Evolutionary conservation across 2,329 filamentous ascomycete species (phyloP).

Genomic region (Dryadomyces quercus-mongolicae): DNA sequence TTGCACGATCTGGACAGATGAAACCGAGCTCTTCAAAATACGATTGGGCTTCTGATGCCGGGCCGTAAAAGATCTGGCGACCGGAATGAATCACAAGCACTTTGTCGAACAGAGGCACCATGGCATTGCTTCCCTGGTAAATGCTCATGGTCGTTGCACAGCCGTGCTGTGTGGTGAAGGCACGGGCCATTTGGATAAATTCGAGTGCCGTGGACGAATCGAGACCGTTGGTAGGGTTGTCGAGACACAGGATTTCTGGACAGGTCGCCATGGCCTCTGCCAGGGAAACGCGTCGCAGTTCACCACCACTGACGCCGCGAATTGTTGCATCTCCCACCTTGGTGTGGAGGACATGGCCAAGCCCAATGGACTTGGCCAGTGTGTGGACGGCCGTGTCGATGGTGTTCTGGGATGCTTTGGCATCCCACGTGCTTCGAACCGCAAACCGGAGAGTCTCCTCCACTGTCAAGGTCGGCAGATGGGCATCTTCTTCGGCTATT

Average conservation of each 20-base stretch:
- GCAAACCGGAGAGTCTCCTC: slow-evolving; percentile 1
- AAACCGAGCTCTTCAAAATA: slow-evolving; percentile 61
- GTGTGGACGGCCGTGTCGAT: slow-evolving; percentile 22
- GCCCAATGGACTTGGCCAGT: neutral
- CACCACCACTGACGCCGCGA: slow-evolving; percentile 47
- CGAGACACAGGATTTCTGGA: slow-evolving; percentile 50
- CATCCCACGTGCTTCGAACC: neutral
- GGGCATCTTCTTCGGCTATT: neutral
- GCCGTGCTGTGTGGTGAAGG: slow-evolving; percentile 52
- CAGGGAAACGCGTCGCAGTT: slow-evolving; percentile 63
- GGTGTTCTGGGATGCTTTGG: neutral
- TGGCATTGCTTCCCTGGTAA: slow-evolving; percentile 54
- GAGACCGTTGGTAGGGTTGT: slow-evolving; percentile 53
- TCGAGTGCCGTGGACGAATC: slow-evolving; percentile 55
- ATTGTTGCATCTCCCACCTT: slow-evolving; percentile 57
- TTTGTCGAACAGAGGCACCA: slow-evolving; percentile 60
- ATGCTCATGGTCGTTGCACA: slow-evolving; percentile 49
- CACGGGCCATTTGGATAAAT: slow-evolving; percentile 50
- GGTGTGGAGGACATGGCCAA: slow-evolving; percentile 46
- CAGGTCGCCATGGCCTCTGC: slow-evolving; percentile 51
- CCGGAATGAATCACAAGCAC: slow-evolving; percentile 59
- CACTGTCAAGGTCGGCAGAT: neutral
- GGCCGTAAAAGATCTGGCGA: slow-evolving; percentile 53
- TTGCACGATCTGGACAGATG: slow-evolving; percentile 41
- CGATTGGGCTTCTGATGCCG: slow-evolving; percentile 43